phyloP scores from a whole-genome alignment of 345 rosid species.

The Lumnitzera racemosa region DNA sequence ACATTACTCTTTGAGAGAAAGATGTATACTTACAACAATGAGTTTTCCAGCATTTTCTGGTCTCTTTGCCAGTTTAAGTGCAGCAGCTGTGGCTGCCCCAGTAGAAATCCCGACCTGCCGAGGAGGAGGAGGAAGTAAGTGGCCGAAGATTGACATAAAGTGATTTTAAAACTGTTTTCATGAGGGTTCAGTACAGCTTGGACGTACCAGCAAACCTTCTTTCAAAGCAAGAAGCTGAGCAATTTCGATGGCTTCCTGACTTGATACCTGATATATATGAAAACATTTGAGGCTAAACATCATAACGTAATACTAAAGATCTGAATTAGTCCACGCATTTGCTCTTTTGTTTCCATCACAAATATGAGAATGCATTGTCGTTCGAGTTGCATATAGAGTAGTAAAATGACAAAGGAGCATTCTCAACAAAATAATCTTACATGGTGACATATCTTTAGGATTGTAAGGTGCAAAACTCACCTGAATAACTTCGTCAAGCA shows the following conservation, averaged over 20 bases:
- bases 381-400: no score
- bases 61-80: conserved; percentile 38
- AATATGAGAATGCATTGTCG: no score
- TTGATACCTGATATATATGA: conserved; percentile 28
- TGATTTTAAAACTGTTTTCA: no score
- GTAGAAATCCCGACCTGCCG: conserved; percentile 51
- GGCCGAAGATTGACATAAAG: no score
- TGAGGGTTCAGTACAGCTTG: neutral
- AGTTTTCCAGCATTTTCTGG: conserved; percentile 51
- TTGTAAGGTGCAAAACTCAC: conserved; percentile 16
- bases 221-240: conserved; percentile 38
- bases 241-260: conserved; percentile 44
- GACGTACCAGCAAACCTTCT: conserved; percentile 45
- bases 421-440: no score
- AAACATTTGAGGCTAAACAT: neutral
- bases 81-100: conserved; percentile 53
- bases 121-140: neutral
- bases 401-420: no score
- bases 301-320: neutral
- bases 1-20: no score
- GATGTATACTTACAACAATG: conserved; percentile 35
- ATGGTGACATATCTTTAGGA: no score
- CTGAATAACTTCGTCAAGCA: conserved; percentile 47
- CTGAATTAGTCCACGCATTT: no score
- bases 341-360: no score